Evolutionary conservation across 2,329 filamentous ascomycete species (phyloP).

Genomic region (Beauveria asiatica): DNA sequence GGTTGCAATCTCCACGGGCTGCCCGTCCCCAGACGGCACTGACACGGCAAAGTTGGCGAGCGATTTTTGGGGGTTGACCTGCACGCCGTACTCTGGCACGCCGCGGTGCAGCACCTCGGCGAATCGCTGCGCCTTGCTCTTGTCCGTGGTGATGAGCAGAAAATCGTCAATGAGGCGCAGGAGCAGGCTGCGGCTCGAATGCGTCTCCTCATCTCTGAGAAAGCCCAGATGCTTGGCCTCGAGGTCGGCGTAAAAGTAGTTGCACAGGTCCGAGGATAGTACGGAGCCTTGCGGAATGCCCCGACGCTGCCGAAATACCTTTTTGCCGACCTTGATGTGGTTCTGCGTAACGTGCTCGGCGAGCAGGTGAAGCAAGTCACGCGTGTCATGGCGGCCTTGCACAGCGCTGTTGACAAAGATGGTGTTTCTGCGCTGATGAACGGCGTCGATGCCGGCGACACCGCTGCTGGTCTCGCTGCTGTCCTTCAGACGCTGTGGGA

Average conservation of each 20-base stretch:
- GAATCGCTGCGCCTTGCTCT: constrained; percentile 60
- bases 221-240: constrained; percentile 65
- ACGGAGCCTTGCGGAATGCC: constrained; percentile 94
- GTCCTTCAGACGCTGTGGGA: constrained; percentile 36
- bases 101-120: constrained; percentile 73
- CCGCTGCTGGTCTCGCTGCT: background rate
- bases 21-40: constrained; percentile 29
- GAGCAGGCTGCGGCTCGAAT: constrained; percentile 44
- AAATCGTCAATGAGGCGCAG: constrained; percentile 89
- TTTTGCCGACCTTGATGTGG: constrained; percentile 80
- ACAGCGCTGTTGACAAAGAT: constrained; percentile 67
- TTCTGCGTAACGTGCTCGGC: constrained; percentile 76
- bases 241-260: constrained; percentile 89
- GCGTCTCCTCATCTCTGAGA: constrained; percentile 26
- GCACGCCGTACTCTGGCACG: constrained; percentile 69
- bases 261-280: constrained; percentile 79
- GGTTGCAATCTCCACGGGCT: constrained; percentile 33
- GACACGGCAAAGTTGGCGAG: constrained; percentile 71
- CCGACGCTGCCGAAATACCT: constrained; percentile 74
- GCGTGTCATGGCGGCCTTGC: constrained; percentile 46
- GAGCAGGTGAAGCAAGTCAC: constrained; percentile 60
- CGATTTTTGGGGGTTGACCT: constrained; percentile 69
- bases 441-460: constrained; percentile 20
- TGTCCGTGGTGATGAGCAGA: constrained; percentile 69
- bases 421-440: constrained; percentile 49